Evolutionary conservation across 2,329 filamentous ascomycete species (phyloP).

Genomic region (Exophiala viscosa): DNA sequence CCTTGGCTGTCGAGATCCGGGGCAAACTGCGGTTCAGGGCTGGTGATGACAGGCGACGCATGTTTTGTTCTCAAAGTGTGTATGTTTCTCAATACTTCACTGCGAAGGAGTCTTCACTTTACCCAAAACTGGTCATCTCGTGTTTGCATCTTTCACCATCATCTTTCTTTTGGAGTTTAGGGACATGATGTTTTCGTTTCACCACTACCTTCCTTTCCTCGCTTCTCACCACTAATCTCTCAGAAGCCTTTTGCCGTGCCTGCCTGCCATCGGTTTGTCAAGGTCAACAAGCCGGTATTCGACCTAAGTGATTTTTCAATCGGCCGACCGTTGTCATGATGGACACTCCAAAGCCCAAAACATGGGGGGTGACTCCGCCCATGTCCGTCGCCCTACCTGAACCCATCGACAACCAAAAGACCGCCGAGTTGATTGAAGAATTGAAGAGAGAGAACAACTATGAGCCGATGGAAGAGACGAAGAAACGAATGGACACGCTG

Average conservation of each 20-base stretch:
- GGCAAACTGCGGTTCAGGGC: too few relatives aligned
- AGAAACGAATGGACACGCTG: conserved; percentile 72
- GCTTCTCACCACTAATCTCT: conserved; percentile 12
- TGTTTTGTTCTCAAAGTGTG: background rate
- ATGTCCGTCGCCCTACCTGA: conserved; percentile 76
- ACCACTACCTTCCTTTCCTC: conserved; percentile 7
- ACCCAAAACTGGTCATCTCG: conserved; percentile 9
- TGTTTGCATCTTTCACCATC: conserved; percentile 16
- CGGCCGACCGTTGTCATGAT: conserved; percentile 8
- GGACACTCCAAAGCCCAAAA: conserved; percentile 30
- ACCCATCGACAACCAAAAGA: conserved; percentile 69
- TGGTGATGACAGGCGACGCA: background rate
- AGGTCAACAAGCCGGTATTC: background rate
- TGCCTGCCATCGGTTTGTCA: background rate
- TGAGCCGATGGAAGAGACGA: conserved; percentile 75
- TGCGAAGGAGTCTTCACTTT: conserved; percentile 1
- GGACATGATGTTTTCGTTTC: conserved; percentile 21
- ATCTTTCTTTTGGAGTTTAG: conserved; percentile 25
- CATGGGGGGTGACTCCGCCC: conserved; percentile 76
- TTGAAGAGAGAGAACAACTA: conserved; percentile 88
- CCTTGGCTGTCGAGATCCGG: too few relatives aligned
- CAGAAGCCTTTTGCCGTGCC: background rate
- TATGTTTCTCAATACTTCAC: background rate
- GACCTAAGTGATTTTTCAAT: background rate
- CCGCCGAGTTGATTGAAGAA: conserved; percentile 76